Evolutionary conservation across 306 rosid genomes (phyloP).

Genomic region (Gillenia trifoliata): DNA sequence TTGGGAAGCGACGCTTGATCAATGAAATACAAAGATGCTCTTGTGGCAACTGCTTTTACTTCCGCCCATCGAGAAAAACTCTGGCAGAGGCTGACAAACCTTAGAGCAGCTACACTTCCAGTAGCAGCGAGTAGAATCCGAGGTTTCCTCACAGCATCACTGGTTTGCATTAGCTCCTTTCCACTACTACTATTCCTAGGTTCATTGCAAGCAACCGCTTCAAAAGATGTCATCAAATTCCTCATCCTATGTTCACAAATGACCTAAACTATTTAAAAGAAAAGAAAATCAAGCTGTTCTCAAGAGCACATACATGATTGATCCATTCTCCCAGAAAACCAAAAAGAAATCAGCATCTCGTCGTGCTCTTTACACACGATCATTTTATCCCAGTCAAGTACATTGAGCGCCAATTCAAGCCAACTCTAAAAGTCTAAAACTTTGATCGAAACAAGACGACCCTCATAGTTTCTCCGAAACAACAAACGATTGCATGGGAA

Average conservation of each 20-base stretch:
- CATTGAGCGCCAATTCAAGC: neutral
- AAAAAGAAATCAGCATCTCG: neutral
- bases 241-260: constrained; percentile 4
- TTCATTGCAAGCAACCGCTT: constrained; percentile 48
- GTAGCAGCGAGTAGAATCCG: constrained; percentile 74
- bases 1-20: constrained; percentile 42
- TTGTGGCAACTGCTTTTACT: constrained; percentile 57
- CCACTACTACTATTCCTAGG: constrained; percentile 12
- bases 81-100: constrained; percentile 51
- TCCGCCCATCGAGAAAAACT: constrained; percentile 72
- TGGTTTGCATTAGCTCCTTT: constrained; percentile 23
- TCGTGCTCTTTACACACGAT: neutral
- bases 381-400: neutral
- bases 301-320: no score
- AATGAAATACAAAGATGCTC: constrained; percentile 52
- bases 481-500: neutral
- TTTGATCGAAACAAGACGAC: neutral
- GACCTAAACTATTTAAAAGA: neutral
- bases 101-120: constrained; percentile 71
- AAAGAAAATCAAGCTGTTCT: neutral
- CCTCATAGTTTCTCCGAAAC: neutral
- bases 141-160: constrained; percentile 47
- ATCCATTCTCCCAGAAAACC: neutral
- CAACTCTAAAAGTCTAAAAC: neutral
- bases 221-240: constrained; percentile 14